These are phyloP conservation scores for Leishmania aethiopica DNA, from an alignment of 208 protist species.

Conservation along the genomic window DNA sequence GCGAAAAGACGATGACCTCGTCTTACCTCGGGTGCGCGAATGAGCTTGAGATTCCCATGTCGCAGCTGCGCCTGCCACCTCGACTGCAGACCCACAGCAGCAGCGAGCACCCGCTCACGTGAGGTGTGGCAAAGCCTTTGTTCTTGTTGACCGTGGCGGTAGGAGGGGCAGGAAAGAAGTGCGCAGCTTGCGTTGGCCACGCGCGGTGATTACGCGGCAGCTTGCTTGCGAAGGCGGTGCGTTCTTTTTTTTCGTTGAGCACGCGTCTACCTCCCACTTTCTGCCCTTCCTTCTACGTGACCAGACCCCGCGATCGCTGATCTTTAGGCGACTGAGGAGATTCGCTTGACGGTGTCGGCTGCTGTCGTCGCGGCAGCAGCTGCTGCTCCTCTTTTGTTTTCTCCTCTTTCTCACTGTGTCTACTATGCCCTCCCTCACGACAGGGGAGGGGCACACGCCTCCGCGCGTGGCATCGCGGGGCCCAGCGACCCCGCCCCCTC, in stretches of 20 bases:
- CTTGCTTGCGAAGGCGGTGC: neutral
- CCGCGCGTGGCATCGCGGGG: neutral
- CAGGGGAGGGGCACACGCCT: neutral
- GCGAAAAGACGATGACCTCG: slow-evolving; percentile 19
- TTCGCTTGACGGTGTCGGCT: neutral
- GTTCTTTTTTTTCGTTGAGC: neutral
- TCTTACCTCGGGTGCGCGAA: slow-evolving; percentile 85
- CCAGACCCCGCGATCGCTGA: neutral
- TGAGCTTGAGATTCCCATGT: slow-evolving; percentile 86
- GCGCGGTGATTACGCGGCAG: neutral
- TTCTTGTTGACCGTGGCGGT: neutral
- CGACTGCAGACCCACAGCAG: slow-evolving; percentile 72
- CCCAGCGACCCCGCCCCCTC: neutral
- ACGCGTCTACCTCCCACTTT: neutral
- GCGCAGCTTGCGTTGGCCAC: neutral
- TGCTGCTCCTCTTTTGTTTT: neutral
- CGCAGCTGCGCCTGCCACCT: slow-evolving; percentile 81
- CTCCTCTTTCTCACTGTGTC: neutral
- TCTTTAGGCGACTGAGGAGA: too few species aligned
- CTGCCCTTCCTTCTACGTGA: too few species aligned
- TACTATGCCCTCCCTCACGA: neutral
- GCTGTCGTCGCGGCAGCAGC: neutral
- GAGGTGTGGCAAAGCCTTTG: neutral
- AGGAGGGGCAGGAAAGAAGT: too few species aligned
- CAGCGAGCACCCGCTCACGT: slow-evolving; percentile 83